Percentiles rank a stretch among this genome's conserved stretches.
These are phyloP conservation scores for Skeletonema potamos DNA, from an alignment of 108 stramenopile species.

Conservation along the genomic window DNA sequence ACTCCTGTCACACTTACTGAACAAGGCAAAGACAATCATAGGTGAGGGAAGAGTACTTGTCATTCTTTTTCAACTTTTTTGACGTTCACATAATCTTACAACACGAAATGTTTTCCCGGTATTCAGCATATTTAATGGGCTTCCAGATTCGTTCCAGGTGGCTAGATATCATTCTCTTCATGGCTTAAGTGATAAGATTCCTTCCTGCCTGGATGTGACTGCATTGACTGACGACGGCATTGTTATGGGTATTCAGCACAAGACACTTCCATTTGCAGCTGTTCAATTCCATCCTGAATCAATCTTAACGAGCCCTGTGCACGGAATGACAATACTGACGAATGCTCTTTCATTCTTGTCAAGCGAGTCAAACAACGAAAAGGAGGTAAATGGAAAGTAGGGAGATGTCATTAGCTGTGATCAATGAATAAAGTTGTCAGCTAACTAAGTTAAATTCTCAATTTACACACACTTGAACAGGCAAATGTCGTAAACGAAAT, in stretches of 20 bases:
- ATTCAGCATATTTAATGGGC: constrained; percentile 82
- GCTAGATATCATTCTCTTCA: constrained; percentile 97
- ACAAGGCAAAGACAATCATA: constrained; percentile 53
- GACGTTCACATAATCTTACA: neutral
- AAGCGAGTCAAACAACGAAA: constrained; percentile 1
- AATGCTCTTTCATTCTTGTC: constrained; percentile 66
- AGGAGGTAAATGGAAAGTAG: constrained; percentile 10
- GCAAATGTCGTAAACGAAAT: constrained; percentile 48
- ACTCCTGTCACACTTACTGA: constrained; percentile 76
- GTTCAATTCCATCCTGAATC: constrained; percentile 99
- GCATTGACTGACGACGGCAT: constrained; percentile 93
- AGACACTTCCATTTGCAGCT: constrained; percentile 92
- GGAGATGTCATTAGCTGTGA: neutral
- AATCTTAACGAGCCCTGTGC: constrained; percentile 87
- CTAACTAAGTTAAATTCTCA: constrained; percentile 2
- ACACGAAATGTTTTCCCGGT: neutral
- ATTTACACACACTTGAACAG: neutral
- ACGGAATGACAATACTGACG: constrained; percentile 83
- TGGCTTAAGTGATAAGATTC: constrained; percentile 81
- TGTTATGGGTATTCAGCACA: constrained; percentile 97
- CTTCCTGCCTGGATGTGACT: constrained; percentile 80
- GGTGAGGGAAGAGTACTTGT: constrained; percentile 35
- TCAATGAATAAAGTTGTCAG: neutral
- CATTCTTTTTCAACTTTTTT: constrained; percentile 2
- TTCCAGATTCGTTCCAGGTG: constrained; percentile 91